Evolutionary conservation across 1,139 yeast genomes (phyloP), one percentile per base, ranked within the genome.

Genomic region (Yamadazyma aaseri): DNA sequence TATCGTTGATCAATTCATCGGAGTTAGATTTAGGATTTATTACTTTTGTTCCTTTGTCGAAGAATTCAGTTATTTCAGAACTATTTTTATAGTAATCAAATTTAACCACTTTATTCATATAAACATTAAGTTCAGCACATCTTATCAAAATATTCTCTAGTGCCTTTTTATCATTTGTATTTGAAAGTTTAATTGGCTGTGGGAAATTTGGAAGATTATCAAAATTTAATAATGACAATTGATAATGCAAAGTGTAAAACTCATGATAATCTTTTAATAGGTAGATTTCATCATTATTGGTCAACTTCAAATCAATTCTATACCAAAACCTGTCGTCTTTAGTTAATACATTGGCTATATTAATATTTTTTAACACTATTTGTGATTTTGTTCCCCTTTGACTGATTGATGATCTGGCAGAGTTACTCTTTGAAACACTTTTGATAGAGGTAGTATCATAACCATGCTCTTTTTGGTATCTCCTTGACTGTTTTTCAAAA

Each of bases 231-330:
- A 43, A 29, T 3, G 40, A 29, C 29, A 58, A 46, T 6, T 44
- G 34, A 13, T 58, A 54, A 44, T 69, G 73, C 26, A 69, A 53
- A 33, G 65, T 58, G 45, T 68, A 69, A 37, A 69, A 69, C 38
- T 68, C 72, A 47, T 66, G 72, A 45, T 69, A 69, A 44, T 59
- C 65, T 27, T 71, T 58, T 32, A 69, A 58, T 13, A 66, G 41
- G 35, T 54, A 60, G 28, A 55, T 41, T 22, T 50, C 56, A 21
- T 63, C 55, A 25, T 55, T 53, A 40, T 64, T 60, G 12, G 63
- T 55, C 38, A 56, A 58, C 16, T 49, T 53, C 10, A 68, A 47
- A 39, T 69, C 75, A 20, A 70, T 48, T 28, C 74, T 49, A 47
- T 69, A 70, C 73, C 73, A 68, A 42, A 58, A 63, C 30, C 69